Conservation (phyloP, 129 eudicot genomes). For the sunflower (Helianthus annuus) region DNA sequence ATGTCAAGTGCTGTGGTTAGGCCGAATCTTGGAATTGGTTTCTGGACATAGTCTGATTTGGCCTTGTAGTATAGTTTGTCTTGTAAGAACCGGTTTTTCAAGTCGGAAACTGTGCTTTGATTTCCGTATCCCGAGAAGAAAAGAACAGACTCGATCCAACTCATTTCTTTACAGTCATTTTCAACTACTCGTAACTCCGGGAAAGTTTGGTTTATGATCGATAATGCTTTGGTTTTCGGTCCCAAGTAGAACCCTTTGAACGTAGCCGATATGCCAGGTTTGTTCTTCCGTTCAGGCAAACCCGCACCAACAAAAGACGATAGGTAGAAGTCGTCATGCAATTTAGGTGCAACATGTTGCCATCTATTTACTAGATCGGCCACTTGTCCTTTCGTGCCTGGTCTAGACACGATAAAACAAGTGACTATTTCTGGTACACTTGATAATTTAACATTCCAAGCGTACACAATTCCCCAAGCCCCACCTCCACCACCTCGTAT, state of each 20-base stretch:
- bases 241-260: conserved; percentile 69
- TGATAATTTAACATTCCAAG: conserved; percentile 63
- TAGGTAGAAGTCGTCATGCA: conserved; percentile 47
- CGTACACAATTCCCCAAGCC: conserved; percentile 60
- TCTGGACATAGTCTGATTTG: conserved; percentile 71
- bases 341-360: conserved; percentile 60
- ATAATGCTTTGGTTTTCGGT: conserved; percentile 39
- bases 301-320: conserved; percentile 51
- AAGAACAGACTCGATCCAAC: conserved; percentile 73
- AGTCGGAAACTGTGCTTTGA: conserved; percentile 24
- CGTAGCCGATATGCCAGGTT: conserved; percentile 40
- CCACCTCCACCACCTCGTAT: conserved; percentile 92
- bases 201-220: conserved; percentile 32
- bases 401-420: conserved; percentile 49
- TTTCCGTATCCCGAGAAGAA: conserved; percentile 57
- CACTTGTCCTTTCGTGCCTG: conserved; percentile 36
- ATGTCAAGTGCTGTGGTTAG: conserved; percentile 35
- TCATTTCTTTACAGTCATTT: conserved; percentile 56
- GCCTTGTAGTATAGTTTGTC: conserved; percentile 63
- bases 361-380: conserved; percentile 54
- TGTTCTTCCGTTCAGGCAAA: conserved; percentile 32
- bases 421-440: conserved; percentile 61
- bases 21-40: conserved; percentile 43
- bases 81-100: conserved; percentile 43
- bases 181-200: conserved; percentile 52